Evolutionary conservation across 345 rosid genomes (phyloP).

Genomic region (Eucalyptus fibrosa): DNA sequence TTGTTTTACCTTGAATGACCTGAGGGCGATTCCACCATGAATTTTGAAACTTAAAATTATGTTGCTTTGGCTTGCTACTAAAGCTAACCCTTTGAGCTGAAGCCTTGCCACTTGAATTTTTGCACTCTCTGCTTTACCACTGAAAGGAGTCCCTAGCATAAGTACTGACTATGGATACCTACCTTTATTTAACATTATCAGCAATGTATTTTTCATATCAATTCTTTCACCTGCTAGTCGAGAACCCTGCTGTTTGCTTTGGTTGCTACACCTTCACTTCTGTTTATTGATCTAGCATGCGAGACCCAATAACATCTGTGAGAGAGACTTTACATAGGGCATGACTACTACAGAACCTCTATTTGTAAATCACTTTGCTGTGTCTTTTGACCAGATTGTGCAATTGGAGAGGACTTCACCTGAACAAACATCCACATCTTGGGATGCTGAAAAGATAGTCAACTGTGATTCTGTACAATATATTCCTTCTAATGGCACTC

Average conservation of each 20-base stretch:
- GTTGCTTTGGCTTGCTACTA: neutral
- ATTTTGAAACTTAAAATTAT: neutral
- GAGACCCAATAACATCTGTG: neutral
- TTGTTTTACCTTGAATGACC: neutral
- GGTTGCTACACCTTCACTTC: neutral
- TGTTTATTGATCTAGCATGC: neutral
- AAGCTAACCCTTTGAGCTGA: neutral
- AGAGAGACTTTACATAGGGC: neutral
- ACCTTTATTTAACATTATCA: neutral
- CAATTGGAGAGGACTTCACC: conserved; percentile 19
- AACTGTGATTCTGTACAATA: conserved; percentile 6
- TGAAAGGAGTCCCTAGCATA: neutral
- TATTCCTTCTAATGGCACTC: conserved; percentile 12
- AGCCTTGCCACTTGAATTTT: neutral
- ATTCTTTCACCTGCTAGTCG: neutral
- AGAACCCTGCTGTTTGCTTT: neutral
- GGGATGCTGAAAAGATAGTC: conserved; percentile 5
- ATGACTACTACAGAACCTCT: neutral
- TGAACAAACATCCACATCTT: conserved; percentile 10
- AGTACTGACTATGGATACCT: neutral
- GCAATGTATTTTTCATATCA: neutral
- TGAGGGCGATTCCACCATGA: neutral
- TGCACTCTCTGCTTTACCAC: neutral
- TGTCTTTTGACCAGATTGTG: conserved; percentile 11
- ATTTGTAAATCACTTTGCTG: neutral